Base-by-base conservation (phyloP, 2,329 filamentous ascomycete species). In the Fusarium papillatum region DNA sequence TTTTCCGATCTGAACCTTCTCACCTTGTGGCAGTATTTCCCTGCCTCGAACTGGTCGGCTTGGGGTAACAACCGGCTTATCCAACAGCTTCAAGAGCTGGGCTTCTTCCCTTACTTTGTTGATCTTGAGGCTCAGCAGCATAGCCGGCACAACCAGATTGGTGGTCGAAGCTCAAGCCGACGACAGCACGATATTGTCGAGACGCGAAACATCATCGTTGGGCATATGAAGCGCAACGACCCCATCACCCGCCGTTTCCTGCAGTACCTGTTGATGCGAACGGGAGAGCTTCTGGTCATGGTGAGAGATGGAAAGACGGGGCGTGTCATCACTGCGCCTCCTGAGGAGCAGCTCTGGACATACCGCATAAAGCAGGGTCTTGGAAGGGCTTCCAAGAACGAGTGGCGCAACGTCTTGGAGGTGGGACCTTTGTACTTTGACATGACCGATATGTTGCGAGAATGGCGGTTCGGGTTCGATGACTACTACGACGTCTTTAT, bases 401-500 rank as follows among this genome's bases (percentile, higher is more conserved):
- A 81, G 24, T 82, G 79, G 79, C 9, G 61, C 2, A 76, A 77
- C 5, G 11, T 76, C 1, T 24, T 82, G 13, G 76, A 78, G 11
- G 68, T 81, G 0, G 80, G 79, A 7, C 77, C 76, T 3, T 50
- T 70, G 0, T 82, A 79, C 31, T 81, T 81, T 50, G 69, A 72
- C 38, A 57, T 80, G 75, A 78, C 72, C 0, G 76, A 82, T 26
- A 19, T 19, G 17, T n/a, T 79, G 8, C 69, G 80, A 26, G 66
- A 81, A 63, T 82, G 78, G 80, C 75, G 76, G 0, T 80, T 81
- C 46, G 71, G 75, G 3, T 82, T 82, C 34, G 46, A 78, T 3
- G 80, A 82, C 53, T 81, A 80, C 31, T 81, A 81, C 24, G 80
- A 82, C 46, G 69, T 82, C 24, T 81, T 71, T 26, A 76, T 82